Evolutionary conservation across 139 green algal species (phyloP).

Genomic region (Tetradesmus obliquus): DNA sequence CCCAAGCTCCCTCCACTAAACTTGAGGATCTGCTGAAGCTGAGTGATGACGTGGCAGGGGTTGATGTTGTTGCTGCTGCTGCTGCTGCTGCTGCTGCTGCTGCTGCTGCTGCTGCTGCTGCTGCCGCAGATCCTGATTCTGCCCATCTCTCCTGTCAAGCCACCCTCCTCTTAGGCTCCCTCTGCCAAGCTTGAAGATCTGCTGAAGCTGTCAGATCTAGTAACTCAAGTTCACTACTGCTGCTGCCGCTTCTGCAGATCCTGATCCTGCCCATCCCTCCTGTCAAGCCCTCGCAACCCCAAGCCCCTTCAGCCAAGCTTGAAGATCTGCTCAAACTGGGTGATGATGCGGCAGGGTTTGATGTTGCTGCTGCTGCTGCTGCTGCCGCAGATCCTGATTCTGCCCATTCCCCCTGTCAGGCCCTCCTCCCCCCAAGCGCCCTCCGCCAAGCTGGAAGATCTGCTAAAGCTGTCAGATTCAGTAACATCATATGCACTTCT

Average conservation of each 20-base stretch:
- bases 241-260: constrained; percentile 36
- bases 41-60: no score
- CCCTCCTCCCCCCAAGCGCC: neutral
- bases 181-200: neutral
- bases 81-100: no score
- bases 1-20: neutral
- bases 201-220: neutral
- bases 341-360: no score
- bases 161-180: neutral
- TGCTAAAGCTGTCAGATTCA: constrained; percentile 3
- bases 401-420: constrained; percentile 57
- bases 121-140: constrained; percentile 51
- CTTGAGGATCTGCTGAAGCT: neutral
- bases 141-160: constrained; percentile 53
- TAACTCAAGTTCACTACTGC: no score
- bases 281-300: constrained; percentile 21
- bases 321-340: neutral
- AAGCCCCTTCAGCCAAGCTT: neutral
- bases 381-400: constrained; percentile 46
- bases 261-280: constrained; percentile 63
- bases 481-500: no score
- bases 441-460: neutral
- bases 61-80: constrained; percentile 4
- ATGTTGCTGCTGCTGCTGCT: neutral
- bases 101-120: neutral